Conservation (phyloP, 2,329 filamentous ascomycete genomes). For the Exophiala oligosperma region DNA sequence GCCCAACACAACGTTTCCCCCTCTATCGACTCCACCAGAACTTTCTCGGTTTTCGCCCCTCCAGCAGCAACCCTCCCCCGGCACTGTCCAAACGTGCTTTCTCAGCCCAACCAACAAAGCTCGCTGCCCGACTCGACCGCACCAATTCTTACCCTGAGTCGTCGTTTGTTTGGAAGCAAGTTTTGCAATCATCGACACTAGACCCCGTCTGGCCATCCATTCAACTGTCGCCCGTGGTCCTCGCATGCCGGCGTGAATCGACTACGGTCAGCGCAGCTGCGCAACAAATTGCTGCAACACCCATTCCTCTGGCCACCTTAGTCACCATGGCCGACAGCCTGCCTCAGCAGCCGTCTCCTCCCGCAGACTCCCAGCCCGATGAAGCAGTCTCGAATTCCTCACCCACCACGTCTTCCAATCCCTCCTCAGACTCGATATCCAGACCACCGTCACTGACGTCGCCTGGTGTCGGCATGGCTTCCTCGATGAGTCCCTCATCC, state of each 20-base stretch:
- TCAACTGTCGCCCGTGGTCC: not conserved
- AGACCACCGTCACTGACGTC: slow-evolving; percentile 19
- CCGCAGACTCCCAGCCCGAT: slow-evolving; percentile 15
- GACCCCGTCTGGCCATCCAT: not conserved
- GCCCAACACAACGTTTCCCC: no score
- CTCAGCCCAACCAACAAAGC: not conserved
- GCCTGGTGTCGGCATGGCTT: slow-evolving; percentile 6
- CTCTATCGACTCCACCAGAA: not conserved
- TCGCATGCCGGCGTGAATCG: slow-evolving; percentile 13
- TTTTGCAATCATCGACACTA: not conserved
- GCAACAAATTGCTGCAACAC: not conserved
- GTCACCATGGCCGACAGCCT: slow-evolving; percentile 23
- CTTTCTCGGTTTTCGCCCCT: slow-evolving; percentile 4
- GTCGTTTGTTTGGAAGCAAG: not conserved
- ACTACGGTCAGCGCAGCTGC: slow-evolving; percentile 8
- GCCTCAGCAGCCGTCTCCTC: slow-evolving; percentile 17
- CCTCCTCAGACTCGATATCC: slow-evolving; percentile 5
- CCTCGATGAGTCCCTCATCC: slow-evolving; percentile 74
- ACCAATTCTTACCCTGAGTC: not conserved
- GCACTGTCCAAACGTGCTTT: slow-evolving; percentile 1
- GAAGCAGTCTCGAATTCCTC: slow-evolving; percentile 8
- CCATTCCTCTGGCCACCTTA: slow-evolving; percentile 4
- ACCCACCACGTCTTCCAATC: slow-evolving; percentile 1
- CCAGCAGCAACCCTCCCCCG: not conserved
- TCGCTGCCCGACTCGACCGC: not conserved